Evolutionary conservation across 805 yeast species (phyloP), one percentile per base, ranked within the genome.

Genomic region (Trichomonascus vanleenenianus): DNA sequence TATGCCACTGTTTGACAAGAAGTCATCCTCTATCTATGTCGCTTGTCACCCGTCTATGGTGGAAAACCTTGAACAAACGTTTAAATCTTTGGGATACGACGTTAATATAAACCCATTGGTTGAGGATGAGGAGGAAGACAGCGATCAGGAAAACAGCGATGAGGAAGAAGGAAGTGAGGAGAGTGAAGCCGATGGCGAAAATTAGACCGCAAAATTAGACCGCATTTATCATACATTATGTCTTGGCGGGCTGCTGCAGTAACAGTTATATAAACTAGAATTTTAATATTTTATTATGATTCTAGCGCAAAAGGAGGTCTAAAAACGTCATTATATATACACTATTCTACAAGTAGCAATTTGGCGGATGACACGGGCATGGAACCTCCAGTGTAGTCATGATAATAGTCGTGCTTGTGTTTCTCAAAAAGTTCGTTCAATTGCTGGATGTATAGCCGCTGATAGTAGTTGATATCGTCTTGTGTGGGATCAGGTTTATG

Each of bases 21-120:
- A 66, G 0, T 62, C 63, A 1, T 79, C 93, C 10, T 65, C 74
- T 18, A 71, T 85, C 8, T 88, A 87, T 56, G 67, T 81, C 2
- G 78, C 87, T 56, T 75, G 89, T 45, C 88, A 93, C 53, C 83
- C 91, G 2, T 66, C 80, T 1, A 82, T 80, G 51, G 59, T 66
- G 2, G 76, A 69, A 0, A 64, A 62, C 3, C 64, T 85, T 44
- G 62, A 64, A 37, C 63, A 60, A 14, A 76, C 70, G 45, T 75
- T 89, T 45, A 56, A 54, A 8, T 55, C 55, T 1, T 63, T 67
- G 41, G 94, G 94, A 0, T 91, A 83, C 58, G 63, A 66, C 0
- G 83, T 83, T 22, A 58, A 61, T 3, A 65, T 79, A 25, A 87
- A 82, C 50, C 78, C 77, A 42, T 63, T 82, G 14, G 61, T 61